Evolutionary conservation across 495 filamentous ascomycete species (phyloP).

Genomic region (Amniculicola lignicola): DNA sequence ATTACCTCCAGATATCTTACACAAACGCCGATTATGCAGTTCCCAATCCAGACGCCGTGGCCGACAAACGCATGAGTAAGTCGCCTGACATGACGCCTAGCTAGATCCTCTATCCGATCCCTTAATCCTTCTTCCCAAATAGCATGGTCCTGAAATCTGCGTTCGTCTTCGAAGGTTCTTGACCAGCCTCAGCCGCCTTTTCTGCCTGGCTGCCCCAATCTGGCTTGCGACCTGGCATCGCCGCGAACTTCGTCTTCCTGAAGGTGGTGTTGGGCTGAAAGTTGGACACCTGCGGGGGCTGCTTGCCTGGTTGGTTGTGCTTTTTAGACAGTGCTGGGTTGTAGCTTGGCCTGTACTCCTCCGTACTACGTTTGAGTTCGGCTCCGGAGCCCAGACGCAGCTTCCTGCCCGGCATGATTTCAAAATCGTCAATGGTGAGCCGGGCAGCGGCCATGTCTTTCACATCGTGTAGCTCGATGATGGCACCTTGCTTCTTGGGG

Average conservation of each 20-base stretch:
- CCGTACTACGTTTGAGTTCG: constrained; percentile 61
- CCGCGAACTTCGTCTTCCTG: too few species aligned
- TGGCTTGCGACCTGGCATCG: too few species aligned
- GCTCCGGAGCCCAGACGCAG: constrained; percentile 65
- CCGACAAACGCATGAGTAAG: too few species aligned
- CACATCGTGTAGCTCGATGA: constrained; percentile 73
- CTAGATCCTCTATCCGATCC: too few species aligned
- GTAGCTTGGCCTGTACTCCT: constrained; percentile 51
- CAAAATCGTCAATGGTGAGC: constrained; percentile 67
- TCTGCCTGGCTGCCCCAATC: too few species aligned
- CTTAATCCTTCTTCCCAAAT: constrained; percentile 37
- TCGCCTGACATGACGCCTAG: too few species aligned
- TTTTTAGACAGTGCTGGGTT: too few species aligned
- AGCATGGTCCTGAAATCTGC: constrained; percentile 85
- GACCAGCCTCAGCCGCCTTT: constrained; percentile 10
- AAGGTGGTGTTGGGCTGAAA: too few species aligned
- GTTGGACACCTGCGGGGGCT: constrained; percentile 51
- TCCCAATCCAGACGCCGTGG: too few species aligned
- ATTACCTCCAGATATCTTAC: too few species aligned
- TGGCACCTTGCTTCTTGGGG: constrained; percentile 80
- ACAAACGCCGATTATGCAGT: too few species aligned
- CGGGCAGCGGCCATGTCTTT: constrained; percentile 70
- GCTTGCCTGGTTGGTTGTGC: too few species aligned
- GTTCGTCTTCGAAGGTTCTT: constrained; percentile 48
- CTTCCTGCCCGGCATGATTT: constrained; percentile 61